Evolutionary conservation across 2,329 filamentous ascomycete species (phyloP), one percentile per base, ranked within the genome.

Genomic region (Curvularia sp.): DNA sequence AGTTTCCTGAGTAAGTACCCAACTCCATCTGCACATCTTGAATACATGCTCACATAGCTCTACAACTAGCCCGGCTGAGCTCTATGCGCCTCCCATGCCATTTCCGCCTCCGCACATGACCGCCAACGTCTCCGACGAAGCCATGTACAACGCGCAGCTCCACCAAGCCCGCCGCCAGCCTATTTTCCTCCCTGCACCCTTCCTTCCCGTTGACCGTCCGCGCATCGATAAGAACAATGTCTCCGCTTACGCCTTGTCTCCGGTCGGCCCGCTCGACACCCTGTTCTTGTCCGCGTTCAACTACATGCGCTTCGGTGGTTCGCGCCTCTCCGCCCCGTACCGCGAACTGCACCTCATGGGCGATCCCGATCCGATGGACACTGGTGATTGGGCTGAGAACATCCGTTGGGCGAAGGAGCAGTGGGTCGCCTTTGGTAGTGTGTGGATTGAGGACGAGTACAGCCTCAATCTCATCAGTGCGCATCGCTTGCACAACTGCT

Each of bases 331-430:
- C 8, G 23, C 65, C 0, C 70, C 70, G 3, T 74, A 60, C 54
- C 70, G 71, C 30, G 69, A 71, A 61, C 53, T 74, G n/a, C 55
- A 72, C 27, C 64, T 59, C 3, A 36, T 75, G 25, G 66, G 59
- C 8, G 39, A 66, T 8, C 72, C 70, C 3, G 19, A 36, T 1
- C 10, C n/a, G 0, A 38, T 36, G 7, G 70, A 74, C 36, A 49
- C 34, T 0, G 66, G 63, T 43, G 72, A 73, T 10, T 74, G 69
- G 69, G 72, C 71, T 0, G 73, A 76, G 59, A 73, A 73, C n/a
- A 65, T 76, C 3, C 67, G 72, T 12, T 76, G 72, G 71, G 69
- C 70, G 7, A 72, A 72, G 48, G 60, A 74, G 58, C 71, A 75
- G 54, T 58, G 59, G n/a, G 7, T 8, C 12, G 2, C 48, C 12